A percentile compares a stretch with the other conserved stretches of the same genome.
Conservation (phyloP, 768 basidiomycete genomes). For the Mycena sanguinolenta region DNA sequence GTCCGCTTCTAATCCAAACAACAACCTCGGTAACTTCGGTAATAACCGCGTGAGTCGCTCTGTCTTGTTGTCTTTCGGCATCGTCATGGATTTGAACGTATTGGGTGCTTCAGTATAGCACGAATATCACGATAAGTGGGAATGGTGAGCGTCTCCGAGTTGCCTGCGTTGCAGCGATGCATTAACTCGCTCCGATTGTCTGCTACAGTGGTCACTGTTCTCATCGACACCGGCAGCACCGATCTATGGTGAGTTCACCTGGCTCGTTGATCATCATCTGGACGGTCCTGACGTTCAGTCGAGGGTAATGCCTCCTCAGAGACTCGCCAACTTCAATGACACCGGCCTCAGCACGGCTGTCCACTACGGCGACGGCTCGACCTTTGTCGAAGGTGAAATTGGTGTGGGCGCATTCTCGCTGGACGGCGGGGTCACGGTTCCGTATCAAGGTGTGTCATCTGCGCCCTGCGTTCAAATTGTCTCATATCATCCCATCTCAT, state of each 20-base stretch:
- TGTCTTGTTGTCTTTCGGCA: not conserved
- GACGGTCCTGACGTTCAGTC: not conserved
- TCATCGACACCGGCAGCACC: constrained; percentile 34
- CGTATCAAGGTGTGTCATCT: constrained; percentile 26
- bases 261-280: not conserved
- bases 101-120: constrained; percentile 18
- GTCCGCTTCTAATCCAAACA: not conserved
- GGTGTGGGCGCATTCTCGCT: constrained; percentile 31
- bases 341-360: constrained; percentile 26
- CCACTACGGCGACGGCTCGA: constrained; percentile 27
- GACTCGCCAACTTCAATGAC: constrained; percentile 32
- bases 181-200: not conserved
- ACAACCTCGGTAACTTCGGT: constrained; percentile 33
- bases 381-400: constrained; percentile 31
- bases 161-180: no score
- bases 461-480: not conserved
- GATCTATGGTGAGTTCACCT: constrained; percentile 27
- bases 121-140: constrained; percentile 35
- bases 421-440: constrained; percentile 11
- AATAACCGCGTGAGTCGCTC: constrained; percentile 33
- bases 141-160: constrained; percentile 9
- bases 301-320: constrained; percentile 35
- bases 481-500: no score
- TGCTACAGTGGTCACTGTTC: constrained; percentile 31
- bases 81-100: no score